A percentile compares a stretch with the other conserved stretches of the same genome.
phyloP scores from a whole-genome alignment of 176 grass and related monocot genomes.

The Cymbopogon citratus region DNA sequence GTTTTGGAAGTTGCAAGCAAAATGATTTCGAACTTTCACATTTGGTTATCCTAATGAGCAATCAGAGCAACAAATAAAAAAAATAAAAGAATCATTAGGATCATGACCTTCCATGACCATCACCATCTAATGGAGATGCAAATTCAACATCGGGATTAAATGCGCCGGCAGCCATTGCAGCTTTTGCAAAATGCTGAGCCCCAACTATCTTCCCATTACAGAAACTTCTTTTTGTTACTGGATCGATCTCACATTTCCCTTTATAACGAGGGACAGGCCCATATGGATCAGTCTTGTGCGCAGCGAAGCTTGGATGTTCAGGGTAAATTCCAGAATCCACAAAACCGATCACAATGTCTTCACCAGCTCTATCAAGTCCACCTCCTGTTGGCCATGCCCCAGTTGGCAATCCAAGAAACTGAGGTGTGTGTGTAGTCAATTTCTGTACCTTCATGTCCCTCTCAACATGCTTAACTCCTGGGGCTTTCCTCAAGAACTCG shows the following conservation, averaged over 20 bases:
- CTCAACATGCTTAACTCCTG: slow-evolving; percentile 85
- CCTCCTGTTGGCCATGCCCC: slow-evolving; percentile 83
- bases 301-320: slow-evolving; percentile 77
- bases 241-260: slow-evolving; percentile 96
- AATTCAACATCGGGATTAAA: slow-evolving; percentile 94
- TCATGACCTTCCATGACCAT: slow-evolving; percentile 94
- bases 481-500: slow-evolving; percentile 61
- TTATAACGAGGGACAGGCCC: slow-evolving; percentile 63
- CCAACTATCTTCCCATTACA: slow-evolving; percentile 99
- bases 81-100: background rate
- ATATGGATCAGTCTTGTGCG: slow-evolving; percentile 71
- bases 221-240: slow-evolving; percentile 59
- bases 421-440: slow-evolving; percentile 90
- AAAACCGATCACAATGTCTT: slow-evolving; percentile 96
- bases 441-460: slow-evolving; percentile 92
- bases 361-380: slow-evolving; percentile 91
- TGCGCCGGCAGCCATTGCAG: slow-evolving; percentile 84
- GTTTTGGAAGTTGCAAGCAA: background rate
- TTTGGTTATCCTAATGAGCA: background rate
- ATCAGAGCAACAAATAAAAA: background rate
- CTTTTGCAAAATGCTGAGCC: slow-evolving; percentile 98
- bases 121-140: slow-evolving; percentile 92
- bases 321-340: slow-evolving; percentile 98
- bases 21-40: background rate
- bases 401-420: slow-evolving; percentile 87